Base-by-base conservation (phyloP, 2,329 filamentous ascomycete species). In the Colletotrichum limetticola region DNA sequence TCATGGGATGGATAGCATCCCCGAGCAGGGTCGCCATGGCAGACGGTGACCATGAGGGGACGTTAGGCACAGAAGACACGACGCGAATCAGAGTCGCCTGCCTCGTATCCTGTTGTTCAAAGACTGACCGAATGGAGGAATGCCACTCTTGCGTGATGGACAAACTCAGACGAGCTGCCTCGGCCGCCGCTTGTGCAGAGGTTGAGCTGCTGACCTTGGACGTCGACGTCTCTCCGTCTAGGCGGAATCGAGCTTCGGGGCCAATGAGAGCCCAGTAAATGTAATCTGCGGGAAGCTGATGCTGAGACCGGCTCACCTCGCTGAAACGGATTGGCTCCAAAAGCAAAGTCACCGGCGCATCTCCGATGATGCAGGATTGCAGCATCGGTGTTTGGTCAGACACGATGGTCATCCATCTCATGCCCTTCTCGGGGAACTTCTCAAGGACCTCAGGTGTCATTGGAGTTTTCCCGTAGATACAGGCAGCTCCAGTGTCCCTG, bases 81-180 rank as follows among this genome's bases (percentile, higher is more conserved):
- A 92, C 91, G 76, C 91, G 92, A 89, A 90, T 92, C 75, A 92
- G 92, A 0, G 91, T 90, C 0, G 90, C 88, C 74, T 92, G 88
- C 0, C 79, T 74, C 68, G 86, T 87, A 5, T 82, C 78, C 88
- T 91, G 91, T 46, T 90, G 76, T 6, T 91, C 88, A 71, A 92
- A 88, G 0, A 92, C 79, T 1, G 89, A 85, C 77, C 83, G 86
- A 58, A 92, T 80, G 3, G 86, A 83, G 14, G 87, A 83, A 77
- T 91, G 84, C 66, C 66, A 68, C 49, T 68, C 66, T 19, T 81
- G 78, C 0, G 88, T 87, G 0, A 92, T 56, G 32, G 59, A 19
- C 32, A 68, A 12, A 16, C 59, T 68, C 0, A 68, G 66, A 9
- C 14, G 32, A 32, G 59, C 66, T 19, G 66, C 66, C 1, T 68